Conservation (phyloP, 768 basidiomycete species). For the Pleurotus citrinopileatus region DNA sequence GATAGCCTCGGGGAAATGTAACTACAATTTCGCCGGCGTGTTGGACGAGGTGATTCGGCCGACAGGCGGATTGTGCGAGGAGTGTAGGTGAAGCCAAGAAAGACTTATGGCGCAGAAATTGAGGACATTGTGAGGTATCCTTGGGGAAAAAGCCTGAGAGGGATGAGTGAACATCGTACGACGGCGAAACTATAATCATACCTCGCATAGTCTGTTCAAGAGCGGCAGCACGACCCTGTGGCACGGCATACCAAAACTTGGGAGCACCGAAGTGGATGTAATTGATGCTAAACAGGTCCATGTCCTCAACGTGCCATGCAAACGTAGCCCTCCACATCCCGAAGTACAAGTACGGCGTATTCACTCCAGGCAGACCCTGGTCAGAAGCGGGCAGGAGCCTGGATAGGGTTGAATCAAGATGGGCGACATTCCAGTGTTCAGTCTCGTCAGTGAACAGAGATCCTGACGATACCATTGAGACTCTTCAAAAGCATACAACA, state of each 20-base stretch:
- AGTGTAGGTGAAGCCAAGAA: constrained; percentile 88
- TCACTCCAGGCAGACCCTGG: constrained; percentile 88
- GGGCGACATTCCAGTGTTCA: constrained; percentile 90
- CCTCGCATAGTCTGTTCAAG: constrained; percentile 92
- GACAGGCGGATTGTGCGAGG: constrained; percentile 74
- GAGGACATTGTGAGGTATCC: constrained; percentile 80
- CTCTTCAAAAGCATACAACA: background rate
- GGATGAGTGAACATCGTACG: background rate
- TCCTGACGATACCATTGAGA: constrained; percentile 30
- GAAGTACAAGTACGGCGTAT: constrained; percentile 96
- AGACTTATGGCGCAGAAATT: constrained; percentile 96
- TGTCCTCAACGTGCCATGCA: constrained; percentile 99
- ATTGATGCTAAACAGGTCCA: constrained; percentile 99
- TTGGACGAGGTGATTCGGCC: constrained; percentile 87
- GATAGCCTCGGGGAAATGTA: constrained; percentile 93
- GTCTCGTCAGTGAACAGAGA: constrained; percentile 75
- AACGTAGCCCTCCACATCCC: constrained; percentile 99
- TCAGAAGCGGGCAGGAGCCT: constrained; percentile 68
- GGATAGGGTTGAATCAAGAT: constrained; percentile 82
- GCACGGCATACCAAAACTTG: constrained; percentile 96
- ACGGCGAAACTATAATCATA: too few relatives aligned
- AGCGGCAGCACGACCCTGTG: constrained; percentile 72
- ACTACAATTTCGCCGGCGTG: constrained; percentile 95
- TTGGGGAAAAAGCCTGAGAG: constrained; percentile 81
- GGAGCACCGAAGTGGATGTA: constrained; percentile 98